A percentile compares a stretch with the other conserved stretches of the same genome.
These are phyloP conservation scores for Coniochaeta sp. DNA, from an alignment of 2,329 filamentous ascomycete species.

Conservation along the genomic window DNA sequence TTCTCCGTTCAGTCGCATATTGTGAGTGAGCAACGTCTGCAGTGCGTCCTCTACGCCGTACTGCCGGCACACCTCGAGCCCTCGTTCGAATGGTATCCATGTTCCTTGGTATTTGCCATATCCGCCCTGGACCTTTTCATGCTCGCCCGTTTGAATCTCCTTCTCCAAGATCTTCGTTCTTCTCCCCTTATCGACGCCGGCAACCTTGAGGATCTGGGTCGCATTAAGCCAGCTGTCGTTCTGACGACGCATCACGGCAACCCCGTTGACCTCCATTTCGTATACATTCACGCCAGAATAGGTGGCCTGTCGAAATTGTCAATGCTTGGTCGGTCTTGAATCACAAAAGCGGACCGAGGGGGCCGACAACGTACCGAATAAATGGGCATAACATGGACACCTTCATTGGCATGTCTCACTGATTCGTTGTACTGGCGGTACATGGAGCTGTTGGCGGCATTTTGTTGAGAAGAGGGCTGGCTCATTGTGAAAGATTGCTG, in stretches of 20 bases:
- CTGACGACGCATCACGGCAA: conserved; percentile 93
- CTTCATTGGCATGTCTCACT: conserved; percentile 27
- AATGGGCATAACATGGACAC: conserved; percentile 39
- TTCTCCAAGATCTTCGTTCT: conserved; percentile 97
- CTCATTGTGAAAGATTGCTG: conserved; percentile 52
- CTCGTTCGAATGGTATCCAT: conserved; percentile 92
- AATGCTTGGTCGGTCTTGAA: not conserved
- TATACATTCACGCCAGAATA: conserved; percentile 96
- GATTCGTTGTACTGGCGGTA: conserved; percentile 34
- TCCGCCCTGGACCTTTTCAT: conserved; percentile 97
- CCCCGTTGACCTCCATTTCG: conserved; percentile 92
- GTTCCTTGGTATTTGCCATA: conserved; percentile 99
- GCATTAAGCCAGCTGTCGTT: conserved; percentile 96
- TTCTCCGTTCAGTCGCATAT: conserved; percentile 65
- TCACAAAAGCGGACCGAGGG: conserved; percentile 2
- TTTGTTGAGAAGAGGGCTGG: conserved; percentile 39
- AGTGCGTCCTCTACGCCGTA: conserved; percentile 72
- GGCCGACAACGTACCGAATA: conserved; percentile 44
- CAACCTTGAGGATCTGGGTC: conserved; percentile 96
- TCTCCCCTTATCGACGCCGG: conserved; percentile 94
- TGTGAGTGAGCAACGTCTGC: conserved; percentile 68
- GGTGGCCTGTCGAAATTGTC: conserved; percentile 50
- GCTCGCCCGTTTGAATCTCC: conserved; percentile 90
- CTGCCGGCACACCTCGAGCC: conserved; percentile 81
- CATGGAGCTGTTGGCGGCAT: conserved; percentile 17